These are phyloP conservation scores for Prunus campanulata DNA, from an alignment of 306 rosid species.

Conservation along the genomic window DNA sequence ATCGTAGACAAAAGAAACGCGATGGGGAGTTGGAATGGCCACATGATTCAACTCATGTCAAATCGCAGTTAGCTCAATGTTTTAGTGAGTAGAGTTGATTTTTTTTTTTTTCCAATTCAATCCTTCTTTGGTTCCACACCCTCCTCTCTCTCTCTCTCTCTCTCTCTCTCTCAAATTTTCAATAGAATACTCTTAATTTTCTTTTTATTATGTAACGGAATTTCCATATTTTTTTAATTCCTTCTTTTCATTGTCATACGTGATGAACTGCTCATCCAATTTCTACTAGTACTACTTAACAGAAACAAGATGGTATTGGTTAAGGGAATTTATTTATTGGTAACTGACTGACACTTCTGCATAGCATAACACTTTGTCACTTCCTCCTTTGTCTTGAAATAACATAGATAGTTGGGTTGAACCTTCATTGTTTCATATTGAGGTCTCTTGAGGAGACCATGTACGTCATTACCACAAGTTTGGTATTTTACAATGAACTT, in stretches of 20 bases:
- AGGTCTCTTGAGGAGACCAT: neutral
- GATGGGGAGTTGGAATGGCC: constrained; percentile 72
- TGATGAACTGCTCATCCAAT: no score
- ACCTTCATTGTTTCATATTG: neutral
- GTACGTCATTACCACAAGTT: neutral
- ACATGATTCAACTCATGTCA: constrained; percentile 69
- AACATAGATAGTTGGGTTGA: no score
- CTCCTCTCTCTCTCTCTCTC: no score
- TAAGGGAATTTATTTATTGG: neutral
- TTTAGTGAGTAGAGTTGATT: constrained; percentile 55
- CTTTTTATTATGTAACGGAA: no score
- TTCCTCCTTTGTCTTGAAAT: no score
- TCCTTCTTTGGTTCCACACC: neutral
- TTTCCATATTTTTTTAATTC: no score
- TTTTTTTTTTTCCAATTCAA: neutral
- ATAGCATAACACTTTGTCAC: no score
- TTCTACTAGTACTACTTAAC: no score
- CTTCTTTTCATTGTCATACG: no score
- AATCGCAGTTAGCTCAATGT: constrained; percentile 80
- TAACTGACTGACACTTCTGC: no score
- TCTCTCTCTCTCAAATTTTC: no score
- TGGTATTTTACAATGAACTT: neutral
- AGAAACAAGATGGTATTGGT: neutral
- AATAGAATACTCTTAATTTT: no score
- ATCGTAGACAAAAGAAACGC: constrained; percentile 62